Conservation (phyloP, 2,329 filamentous ascomycete genomes). For the Penicillium sp. region DNA sequence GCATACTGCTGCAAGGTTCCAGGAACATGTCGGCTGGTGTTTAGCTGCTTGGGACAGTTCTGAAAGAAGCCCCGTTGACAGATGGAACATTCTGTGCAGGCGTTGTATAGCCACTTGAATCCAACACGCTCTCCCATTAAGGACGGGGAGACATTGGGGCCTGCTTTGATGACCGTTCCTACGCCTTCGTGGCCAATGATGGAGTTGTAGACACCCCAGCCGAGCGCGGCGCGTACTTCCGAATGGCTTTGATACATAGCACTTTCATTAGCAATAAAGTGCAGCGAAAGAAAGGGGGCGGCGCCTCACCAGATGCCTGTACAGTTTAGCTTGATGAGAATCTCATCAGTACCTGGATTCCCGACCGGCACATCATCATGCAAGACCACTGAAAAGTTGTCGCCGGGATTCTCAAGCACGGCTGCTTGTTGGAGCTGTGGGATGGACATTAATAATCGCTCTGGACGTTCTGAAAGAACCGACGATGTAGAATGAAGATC, state of each 20-base stretch:
- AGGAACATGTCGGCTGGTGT: conserved; percentile 28
- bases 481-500: background rate
- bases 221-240: conserved; percentile 27
- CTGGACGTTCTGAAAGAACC: background rate
- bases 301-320: conserved; percentile 26
- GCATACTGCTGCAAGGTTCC: conserved; percentile 32
- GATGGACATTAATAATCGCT: background rate
- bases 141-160: conserved; percentile 12
- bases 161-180: conserved; percentile 21
- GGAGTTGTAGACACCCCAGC: conserved; percentile 26
- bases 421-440: conserved; percentile 19
- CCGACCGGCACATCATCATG: conserved; percentile 17
- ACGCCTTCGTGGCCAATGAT: conserved; percentile 34
- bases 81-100: conserved; percentile 25
- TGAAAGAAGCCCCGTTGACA: conserved; percentile 23
- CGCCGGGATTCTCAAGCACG: conserved; percentile 22
- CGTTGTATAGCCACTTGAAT: conserved; percentile 31
- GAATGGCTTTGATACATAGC: conserved; percentile 20
- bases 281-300: background rate
- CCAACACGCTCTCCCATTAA: conserved; percentile 24
- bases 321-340: conserved; percentile 27
- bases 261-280: background rate
- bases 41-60: conserved; percentile 25
- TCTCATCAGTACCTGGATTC: conserved; percentile 20
- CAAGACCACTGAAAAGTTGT: conserved; percentile 15